A percentile compares a stretch with the other conserved stretches of the same genome.
Evolutionary conservation across 768 basidiomycete genomes (phyloP).

Genomic region (Agaricus subrufescens): DNA sequence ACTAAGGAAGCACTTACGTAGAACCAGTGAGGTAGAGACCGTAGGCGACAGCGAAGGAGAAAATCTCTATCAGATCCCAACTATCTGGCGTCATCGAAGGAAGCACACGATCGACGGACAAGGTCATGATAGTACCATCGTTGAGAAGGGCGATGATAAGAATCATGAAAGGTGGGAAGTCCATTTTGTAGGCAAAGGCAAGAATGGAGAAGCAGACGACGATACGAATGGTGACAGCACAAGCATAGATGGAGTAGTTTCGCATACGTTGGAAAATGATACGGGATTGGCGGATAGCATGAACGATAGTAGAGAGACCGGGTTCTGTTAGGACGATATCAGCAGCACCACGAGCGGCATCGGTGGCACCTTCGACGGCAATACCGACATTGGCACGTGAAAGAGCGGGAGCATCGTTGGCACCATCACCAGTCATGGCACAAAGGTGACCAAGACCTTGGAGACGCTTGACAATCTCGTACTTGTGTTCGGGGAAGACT

Average conservation of each 20-base stretch:
- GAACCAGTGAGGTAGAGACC: conserved; percentile 90
- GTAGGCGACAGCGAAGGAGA: conserved; percentile 92
- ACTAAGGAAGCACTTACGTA: conserved; percentile 55
- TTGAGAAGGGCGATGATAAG: conserved; percentile 96
- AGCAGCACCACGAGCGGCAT: conserved; percentile 96
- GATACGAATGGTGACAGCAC: conserved; percentile 97
- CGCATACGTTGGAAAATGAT: conserved; percentile 99
- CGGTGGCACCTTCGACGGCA: conserved; percentile 98
- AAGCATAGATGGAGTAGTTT: conserved; percentile 97
- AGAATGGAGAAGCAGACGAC: conserved; percentile 96
- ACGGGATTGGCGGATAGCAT: conserved; percentile 97
- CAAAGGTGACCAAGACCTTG: conserved; percentile 93
- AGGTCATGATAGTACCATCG: conserved; percentile 99
- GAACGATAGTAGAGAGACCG: conserved; percentile 97
- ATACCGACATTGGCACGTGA: conserved; percentile 99
- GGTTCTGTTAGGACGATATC: conserved; percentile 98
- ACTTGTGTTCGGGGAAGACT: conserved; percentile 99
- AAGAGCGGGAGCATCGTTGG: conserved; percentile 96
- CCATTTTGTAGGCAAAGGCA: conserved; percentile 93
- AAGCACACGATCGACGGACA: conserved; percentile 92
- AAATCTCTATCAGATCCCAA: conserved; percentile 96
- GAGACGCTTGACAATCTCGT: conserved; percentile 98
- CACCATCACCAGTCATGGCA: conserved; percentile 99
- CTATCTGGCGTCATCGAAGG: conserved; percentile 93
- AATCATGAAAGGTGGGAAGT: conserved; percentile 99